phyloP scores from a whole-genome alignment of 768 basidiomycete genomes.

The Leucogyrophana mollusca region DNA sequence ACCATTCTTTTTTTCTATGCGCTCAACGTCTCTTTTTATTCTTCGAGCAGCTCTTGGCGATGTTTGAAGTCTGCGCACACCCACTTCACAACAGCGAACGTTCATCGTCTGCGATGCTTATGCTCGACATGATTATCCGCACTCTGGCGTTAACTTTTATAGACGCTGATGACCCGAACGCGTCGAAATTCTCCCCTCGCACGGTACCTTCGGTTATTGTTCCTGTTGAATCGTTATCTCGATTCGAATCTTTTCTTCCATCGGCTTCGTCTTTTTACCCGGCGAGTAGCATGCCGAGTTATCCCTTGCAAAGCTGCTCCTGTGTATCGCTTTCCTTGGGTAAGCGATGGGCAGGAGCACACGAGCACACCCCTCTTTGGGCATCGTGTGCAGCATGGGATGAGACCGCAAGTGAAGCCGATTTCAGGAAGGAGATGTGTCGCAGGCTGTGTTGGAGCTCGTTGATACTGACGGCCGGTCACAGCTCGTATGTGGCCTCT shows the following conservation, averaged over 20 bases:
- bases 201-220: conserved; percentile 46
- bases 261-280: not conserved
- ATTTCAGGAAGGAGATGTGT: conserved; percentile 69
- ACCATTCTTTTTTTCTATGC: not conserved
- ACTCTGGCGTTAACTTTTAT: conserved; percentile 56
- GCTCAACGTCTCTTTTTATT: conserved; percentile 7
- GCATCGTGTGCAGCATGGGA: conserved; percentile 64
- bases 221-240: not conserved
- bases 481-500: conserved; percentile 59
- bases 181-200: conserved; percentile 47
- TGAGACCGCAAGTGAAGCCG: conserved; percentile 52
- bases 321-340: conserved; percentile 53
- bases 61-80: conserved; percentile 74
- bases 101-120: conserved; percentile 52
- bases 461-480: conserved; percentile 60
- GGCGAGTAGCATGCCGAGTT: conserved; percentile 5
- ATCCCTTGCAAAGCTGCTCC: conserved; percentile 36
- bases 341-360: conserved; percentile 46
- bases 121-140: conserved; percentile 70
- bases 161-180: conserved; percentile 55
- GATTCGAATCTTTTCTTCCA: conserved; percentile 2
- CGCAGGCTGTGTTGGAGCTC: conserved; percentile 75
- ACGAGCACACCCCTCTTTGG: conserved; percentile 63
- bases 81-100: conserved; percentile 56
- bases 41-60: conserved; percentile 52